Evolutionary conservation across 2,329 filamentous ascomycete genomes (phyloP), one percentile per base, ranked within the genome.

Genomic region (Pseudogymnoascus sp.): DNA sequence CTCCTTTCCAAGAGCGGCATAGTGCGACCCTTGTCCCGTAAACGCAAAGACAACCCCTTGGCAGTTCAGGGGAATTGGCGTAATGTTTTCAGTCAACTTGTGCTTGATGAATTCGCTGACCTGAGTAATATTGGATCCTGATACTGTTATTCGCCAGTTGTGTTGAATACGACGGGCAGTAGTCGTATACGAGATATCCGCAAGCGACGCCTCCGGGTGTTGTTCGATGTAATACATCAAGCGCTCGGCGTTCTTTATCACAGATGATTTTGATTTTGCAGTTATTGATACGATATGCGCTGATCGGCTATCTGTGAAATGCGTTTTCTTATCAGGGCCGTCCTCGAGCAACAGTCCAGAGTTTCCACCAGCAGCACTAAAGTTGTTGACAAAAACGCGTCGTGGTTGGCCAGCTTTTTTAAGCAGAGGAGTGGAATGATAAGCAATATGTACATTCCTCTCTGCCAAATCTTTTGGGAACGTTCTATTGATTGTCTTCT

Each of bases 151-250:
- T 29, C 83, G 78, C 74, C 79, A 82, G 66, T 79, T 76, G 71
- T 85, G 81, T 64, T 87, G 85, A 9, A 84, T 80, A 47, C 81
- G 80, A 21, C 86, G 80, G 11, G 68, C 69, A 26, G 68, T 69
- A 5, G 68, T 69, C 2, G 71, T 71, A 58, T 73, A 73, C 13
- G 71, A 67, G 5, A 72, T 60, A 63, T 71, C 67, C 2, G 64
- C 37, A 24, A 72, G 60, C 24, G 62, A 61, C 10, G 65, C 64
- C 11, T 63, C 60, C 26, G 59, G 17, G 17, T 62, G 54, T 24
- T 47, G 36, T 17, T 59, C 35, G 24, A 65, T 13, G 57, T 60
- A 63, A 11, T 57, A n/a, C 24, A 64, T 31, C 39, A 65, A 29
- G 13, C 31, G 29, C 26, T 67, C 60, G n/a, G 39, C 40, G 29